These are phyloP conservation scores for Backusella luteola DNA, from an alignment of 192 early-diverging fungal species.

Conservation along the genomic window DNA sequence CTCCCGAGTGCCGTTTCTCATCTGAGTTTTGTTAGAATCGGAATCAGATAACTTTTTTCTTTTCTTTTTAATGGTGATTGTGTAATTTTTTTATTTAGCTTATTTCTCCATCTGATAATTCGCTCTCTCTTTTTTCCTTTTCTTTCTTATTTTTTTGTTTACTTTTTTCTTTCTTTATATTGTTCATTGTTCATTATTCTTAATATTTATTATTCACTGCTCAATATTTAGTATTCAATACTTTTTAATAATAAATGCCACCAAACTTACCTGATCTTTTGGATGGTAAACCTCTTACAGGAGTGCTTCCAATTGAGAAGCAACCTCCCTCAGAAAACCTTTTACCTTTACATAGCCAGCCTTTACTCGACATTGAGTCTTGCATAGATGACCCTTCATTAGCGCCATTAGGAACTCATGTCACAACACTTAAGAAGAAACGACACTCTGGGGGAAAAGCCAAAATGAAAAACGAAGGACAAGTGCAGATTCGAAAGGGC, in stretches of 20 bases:
- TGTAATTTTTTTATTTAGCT: constrained; percentile 1
- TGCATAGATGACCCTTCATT: constrained; percentile 54
- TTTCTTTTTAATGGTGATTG: not conserved
- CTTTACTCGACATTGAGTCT: constrained; percentile 46
- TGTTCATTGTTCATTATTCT: not conserved
- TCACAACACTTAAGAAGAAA: constrained; percentile 13
- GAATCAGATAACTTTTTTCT: not conserved
- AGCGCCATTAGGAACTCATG: constrained; percentile 48
- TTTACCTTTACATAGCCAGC: not conserved
- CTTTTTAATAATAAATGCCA: not conserved
- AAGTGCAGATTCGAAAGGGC: constrained; percentile 16
- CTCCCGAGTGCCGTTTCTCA: not conserved
- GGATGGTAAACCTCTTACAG: constrained; percentile 11
- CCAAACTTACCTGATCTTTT: not conserved
- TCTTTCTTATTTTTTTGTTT: not conserved
- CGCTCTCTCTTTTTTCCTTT: not conserved
- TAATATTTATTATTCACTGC: not conserved
- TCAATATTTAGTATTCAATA: not conserved
- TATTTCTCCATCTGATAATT: constrained; percentile 1
- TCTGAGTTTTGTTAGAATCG: not conserved
- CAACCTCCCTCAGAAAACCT: not conserved
- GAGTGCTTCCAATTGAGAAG: constrained; percentile 13
- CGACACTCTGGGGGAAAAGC: not conserved
- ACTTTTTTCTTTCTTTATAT: not conserved
- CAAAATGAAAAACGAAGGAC: not conserved